A percentile compares a stretch with the other conserved stretches of the same genome.
phyloP scores from a whole-genome alignment of 2,329 filamentous ascomycete genomes.

The Fusarium floridanum region DNA sequence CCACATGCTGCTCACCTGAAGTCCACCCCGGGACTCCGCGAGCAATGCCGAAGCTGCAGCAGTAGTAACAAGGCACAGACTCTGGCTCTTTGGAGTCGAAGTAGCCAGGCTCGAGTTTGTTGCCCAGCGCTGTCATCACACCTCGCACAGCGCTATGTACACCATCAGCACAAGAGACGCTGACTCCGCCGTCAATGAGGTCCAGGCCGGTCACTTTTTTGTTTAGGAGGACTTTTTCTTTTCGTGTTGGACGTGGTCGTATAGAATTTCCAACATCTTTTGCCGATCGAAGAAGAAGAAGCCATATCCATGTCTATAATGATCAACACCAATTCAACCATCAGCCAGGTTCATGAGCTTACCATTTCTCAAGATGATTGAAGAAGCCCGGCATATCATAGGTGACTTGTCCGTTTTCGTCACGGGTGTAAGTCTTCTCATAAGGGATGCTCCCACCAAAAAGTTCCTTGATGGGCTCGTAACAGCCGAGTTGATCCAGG shows the following conservation, averaged over 20 bases:
- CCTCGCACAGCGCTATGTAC: conserved; percentile 48
- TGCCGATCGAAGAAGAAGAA: conserved; percentile 53
- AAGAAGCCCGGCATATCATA: too few species aligned
- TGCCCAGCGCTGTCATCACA: too few species aligned
- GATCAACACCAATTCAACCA: background rate
- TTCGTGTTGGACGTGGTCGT: conserved; percentile 50
- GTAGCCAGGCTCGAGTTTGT: background rate
- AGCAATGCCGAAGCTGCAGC: too few species aligned
- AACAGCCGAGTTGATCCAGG: conserved; percentile 60
- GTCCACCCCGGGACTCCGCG: too few species aligned
- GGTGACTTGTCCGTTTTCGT: background rate
- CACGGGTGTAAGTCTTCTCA: background rate
- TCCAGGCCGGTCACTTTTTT: conserved; percentile 33
- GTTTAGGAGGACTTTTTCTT: conserved; percentile 29
- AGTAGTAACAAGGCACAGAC: background rate
- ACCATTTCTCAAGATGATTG: background rate
- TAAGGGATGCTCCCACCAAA: background rate
- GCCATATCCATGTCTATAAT: conserved; percentile 47
- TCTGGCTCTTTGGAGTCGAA: background rate
- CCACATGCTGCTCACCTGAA: too few species aligned
- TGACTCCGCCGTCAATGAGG: conserved; percentile 24
- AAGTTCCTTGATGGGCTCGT: conserved; percentile 27
- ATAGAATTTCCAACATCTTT: conserved; percentile 50
- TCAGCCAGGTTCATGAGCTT: too few species aligned
- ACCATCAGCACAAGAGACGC: conserved; percentile 53